Evolutionary conservation across 257 asterid species (phyloP).

Genomic region (Phtheirospermum japonicum): DNA sequence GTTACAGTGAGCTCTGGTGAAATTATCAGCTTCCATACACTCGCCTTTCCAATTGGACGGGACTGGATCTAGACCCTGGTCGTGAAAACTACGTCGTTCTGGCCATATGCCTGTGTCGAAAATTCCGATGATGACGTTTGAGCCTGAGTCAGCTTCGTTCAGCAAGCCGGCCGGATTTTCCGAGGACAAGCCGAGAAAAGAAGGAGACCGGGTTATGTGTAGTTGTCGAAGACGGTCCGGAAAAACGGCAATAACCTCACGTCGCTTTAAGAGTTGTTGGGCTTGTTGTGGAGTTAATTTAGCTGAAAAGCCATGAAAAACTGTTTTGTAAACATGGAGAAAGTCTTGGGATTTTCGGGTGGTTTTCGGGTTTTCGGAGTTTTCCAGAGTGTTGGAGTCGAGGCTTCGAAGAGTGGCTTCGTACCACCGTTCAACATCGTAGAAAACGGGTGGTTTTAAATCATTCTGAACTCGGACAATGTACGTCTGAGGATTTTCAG

Average conservation of each 20-base stretch:
- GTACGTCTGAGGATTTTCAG: constrained; percentile 36
- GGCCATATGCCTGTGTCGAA: constrained; percentile 87
- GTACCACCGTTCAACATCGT: constrained; percentile 64
- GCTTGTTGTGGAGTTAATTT: constrained; percentile 53
- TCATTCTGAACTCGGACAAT: constrained; percentile 65
- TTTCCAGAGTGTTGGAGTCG: constrained; percentile 21
- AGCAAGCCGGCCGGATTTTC: not conserved
- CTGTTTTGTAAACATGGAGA: constrained; percentile 64
- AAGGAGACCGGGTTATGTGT: constrained; percentile 71
- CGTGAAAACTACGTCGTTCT: constrained; percentile 65
- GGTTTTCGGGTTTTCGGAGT: constrained; percentile 22
- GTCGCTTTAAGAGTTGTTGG: constrained; percentile 37
- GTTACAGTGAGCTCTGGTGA: constrained; percentile 56
- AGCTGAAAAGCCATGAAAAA: constrained; percentile 79
- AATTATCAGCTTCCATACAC: constrained; percentile 52
- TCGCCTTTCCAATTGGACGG: constrained; percentile 75
- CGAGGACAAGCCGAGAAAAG: constrained; percentile 52
- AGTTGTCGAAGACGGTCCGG: constrained; percentile 68
- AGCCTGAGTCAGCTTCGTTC: constrained; percentile 58
- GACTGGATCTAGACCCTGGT: constrained; percentile 58
- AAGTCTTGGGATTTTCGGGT: constrained; percentile 20
- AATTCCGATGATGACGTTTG: constrained; percentile 64
- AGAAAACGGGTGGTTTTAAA: constrained; percentile 57
- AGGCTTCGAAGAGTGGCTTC: constrained; percentile 60
- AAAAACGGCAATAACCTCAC: constrained; percentile 47